These are phyloP conservation scores for Penicillium sp. DNA, from an alignment of 2,329 filamentous ascomycete genomes.

Conservation along the genomic window DNA sequence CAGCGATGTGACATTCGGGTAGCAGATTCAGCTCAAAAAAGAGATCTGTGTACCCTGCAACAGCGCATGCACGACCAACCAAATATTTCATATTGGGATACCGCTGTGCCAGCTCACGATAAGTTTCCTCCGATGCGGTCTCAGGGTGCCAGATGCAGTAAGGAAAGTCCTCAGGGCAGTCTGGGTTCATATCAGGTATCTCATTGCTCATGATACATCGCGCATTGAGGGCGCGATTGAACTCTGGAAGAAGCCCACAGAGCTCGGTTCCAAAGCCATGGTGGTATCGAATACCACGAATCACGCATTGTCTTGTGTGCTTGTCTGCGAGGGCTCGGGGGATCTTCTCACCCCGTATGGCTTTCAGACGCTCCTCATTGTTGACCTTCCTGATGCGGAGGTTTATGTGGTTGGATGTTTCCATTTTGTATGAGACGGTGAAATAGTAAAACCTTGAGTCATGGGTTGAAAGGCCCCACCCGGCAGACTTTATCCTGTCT, in stretches of 20 bases:
- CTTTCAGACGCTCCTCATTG: background rate
- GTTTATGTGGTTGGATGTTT: background rate
- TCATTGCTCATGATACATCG: constrained; percentile 15
- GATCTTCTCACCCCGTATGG: background rate
- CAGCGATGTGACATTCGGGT: constrained; percentile 41
- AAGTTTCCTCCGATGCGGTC: constrained; percentile 4
- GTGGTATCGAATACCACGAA: constrained; percentile 11
- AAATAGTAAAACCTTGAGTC: no score
- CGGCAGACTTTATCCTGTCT: no score
- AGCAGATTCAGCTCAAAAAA: constrained; percentile 39
- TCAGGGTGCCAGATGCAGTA: constrained; percentile 19
- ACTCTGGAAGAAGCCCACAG: constrained; percentile 5
- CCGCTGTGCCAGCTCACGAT: constrained; percentile 6
- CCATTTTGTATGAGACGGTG: background rate
- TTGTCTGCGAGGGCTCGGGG: background rate
- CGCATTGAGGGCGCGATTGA: constrained; percentile 13
- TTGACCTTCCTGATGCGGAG: background rate
- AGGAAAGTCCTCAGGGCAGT: constrained; percentile 3
- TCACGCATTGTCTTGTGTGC: background rate
- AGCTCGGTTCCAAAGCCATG: constrained; percentile 5
- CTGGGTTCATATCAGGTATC: constrained; percentile 7
- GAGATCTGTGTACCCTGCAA: constrained; percentile 37
- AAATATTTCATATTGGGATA: constrained; percentile 36
- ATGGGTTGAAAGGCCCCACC: no score
- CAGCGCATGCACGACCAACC: constrained; percentile 42